Evolutionary conservation across 257 asterid genomes (phyloP).

Genomic region (Scutellaria galericulata): DNA sequence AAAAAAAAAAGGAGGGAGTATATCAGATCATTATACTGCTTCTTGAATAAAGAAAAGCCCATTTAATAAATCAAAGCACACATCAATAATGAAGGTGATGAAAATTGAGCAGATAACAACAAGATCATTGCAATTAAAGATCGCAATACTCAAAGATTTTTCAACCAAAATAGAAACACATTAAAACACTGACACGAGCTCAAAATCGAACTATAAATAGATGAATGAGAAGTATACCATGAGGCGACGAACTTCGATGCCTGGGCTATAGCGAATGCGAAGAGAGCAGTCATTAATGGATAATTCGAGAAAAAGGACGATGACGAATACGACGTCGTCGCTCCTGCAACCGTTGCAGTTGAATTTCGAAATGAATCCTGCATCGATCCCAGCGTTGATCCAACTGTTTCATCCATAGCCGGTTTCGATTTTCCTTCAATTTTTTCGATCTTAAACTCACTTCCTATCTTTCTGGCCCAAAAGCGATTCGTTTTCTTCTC

Average conservation of each 20-base stretch:
- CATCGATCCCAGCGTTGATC: slow-evolving; percentile 38
- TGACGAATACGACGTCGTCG: slow-evolving; percentile 44
- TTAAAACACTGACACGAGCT: not conserved
- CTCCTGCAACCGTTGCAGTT: slow-evolving; percentile 37
- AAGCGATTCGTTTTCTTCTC: slow-evolving; percentile 28
- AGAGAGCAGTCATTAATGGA: slow-evolving; percentile 71
- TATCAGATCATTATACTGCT: slow-evolving; percentile 17
- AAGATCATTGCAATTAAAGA: slow-evolving; percentile 9
- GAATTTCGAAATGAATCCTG: slow-evolving; percentile 38
- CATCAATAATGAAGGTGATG: not conserved
- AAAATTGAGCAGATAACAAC: not conserved
- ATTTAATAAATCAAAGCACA: not conserved
- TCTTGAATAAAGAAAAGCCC: slow-evolving; percentile 14
- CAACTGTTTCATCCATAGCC: slow-evolving; percentile 46
- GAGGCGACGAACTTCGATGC: slow-evolving; percentile 63
- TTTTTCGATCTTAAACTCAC: slow-evolving; percentile 21
- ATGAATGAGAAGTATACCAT: slow-evolving; percentile 56
- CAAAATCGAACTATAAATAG: slow-evolving; percentile 1
- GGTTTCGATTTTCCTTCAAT: slow-evolving; percentile 12
- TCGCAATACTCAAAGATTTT: slow-evolving; percentile 1
- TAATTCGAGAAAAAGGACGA: slow-evolving; percentile 58
- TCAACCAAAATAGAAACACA: not conserved
- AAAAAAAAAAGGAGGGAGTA: not conserved
- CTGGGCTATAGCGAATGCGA: slow-evolving; percentile 85
- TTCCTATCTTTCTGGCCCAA: slow-evolving; percentile 2